Evolutionary conservation across 2,329 filamentous ascomycete species (phyloP).

Genomic region (Scedosporium minutisporum): DNA sequence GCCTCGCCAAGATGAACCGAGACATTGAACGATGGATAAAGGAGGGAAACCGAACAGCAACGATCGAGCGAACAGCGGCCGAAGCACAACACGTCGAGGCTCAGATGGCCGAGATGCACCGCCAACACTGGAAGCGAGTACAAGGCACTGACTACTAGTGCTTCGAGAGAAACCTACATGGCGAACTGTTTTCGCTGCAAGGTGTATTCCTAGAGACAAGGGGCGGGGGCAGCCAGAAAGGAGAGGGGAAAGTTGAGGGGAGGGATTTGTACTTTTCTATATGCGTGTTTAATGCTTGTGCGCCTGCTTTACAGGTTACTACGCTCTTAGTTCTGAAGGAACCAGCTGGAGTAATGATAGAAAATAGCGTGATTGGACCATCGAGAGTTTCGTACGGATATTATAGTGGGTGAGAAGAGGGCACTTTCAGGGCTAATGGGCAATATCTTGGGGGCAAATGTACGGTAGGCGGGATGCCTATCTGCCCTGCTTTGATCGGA

Average conservation of each 20-base stretch:
- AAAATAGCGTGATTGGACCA: neutral
- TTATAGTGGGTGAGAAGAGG: neutral
- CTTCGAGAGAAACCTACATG: neutral
- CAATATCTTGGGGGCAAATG: neutral
- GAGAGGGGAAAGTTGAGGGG: neutral
- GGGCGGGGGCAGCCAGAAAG: neutral
- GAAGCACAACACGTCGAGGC: slow-evolving; percentile 58
- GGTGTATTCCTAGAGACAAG: neutral
- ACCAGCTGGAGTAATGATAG: neutral
- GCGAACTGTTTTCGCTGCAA: neutral
- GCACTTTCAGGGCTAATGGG: neutral
- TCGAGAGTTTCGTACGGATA: neutral
- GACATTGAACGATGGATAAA: slow-evolving; percentile 69
- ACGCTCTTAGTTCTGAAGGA: too few relatives aligned
- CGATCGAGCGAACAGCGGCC: slow-evolving; percentile 59
- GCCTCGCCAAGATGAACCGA: slow-evolving; percentile 62
- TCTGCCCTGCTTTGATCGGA: neutral
- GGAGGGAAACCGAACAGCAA: slow-evolving; percentile 64
- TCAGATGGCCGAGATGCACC: slow-evolving; percentile 44
- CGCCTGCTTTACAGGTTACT: too few relatives aligned
- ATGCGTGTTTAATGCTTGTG: too few relatives aligned
- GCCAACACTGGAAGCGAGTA: slow-evolving; percentile 21
- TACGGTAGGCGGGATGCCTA: neutral
- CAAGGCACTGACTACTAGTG: neutral
- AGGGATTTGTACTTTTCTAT: neutral